Evolutionary conservation across 179 eudicot species (phyloP).

Genomic region (Drosera spatulata): DNA sequence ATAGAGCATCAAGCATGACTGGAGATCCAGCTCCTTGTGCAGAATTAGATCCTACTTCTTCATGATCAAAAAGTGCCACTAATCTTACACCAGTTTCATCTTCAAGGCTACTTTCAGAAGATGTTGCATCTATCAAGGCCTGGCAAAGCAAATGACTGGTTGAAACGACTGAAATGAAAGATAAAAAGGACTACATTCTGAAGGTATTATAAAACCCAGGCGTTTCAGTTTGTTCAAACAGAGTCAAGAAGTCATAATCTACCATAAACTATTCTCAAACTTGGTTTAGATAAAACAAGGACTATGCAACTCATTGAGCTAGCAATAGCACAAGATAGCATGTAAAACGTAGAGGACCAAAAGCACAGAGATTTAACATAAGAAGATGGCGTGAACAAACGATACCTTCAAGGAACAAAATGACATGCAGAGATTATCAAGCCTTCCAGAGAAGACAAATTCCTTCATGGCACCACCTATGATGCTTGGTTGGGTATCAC

Average conservation of each 20-base stretch:
- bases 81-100: constrained; percentile 88
- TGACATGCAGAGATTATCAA: constrained; percentile 94
- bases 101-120: constrained; percentile 62
- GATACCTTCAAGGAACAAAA: constrained; percentile 85
- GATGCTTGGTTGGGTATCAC: constrained; percentile 92
- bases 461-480: constrained; percentile 88
- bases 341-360: no score
- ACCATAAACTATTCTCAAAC: no score
- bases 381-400: constrained; percentile 1
- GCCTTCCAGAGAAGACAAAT: constrained; percentile 92
- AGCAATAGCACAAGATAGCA: no score
- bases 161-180: no score
- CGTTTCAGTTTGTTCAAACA: no score
- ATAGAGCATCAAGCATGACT: constrained; percentile 77
- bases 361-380: background rate
- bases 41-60: constrained; percentile 91
- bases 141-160: constrained; percentile 8
- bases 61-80: constrained; percentile 97
- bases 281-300: no score
- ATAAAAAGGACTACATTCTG: no score
- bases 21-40: constrained; percentile 99
- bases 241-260: no score
- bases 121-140: constrained; percentile 84
- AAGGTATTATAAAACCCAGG: no score
- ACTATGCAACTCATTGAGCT: no score